Conservation (phyloP, 345 rosid species). For the Euphorbia peplus region DNA sequence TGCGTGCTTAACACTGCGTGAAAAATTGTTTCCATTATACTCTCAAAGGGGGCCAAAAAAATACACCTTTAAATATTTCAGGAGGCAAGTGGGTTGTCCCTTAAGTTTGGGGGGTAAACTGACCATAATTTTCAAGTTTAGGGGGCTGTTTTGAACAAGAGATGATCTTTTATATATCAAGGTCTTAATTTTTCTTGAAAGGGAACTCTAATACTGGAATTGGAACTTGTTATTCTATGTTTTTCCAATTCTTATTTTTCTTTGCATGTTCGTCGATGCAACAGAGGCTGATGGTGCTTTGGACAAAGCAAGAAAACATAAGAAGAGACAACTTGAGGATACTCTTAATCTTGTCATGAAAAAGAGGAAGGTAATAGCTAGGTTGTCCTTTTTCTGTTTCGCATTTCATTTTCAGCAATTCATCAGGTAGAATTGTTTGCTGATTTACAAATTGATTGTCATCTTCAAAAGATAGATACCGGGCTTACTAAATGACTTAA, state of each 20-base stretch:
- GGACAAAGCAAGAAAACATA: slow-evolving; percentile 99
- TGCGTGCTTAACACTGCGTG: too few species aligned
- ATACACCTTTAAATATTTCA: too few species aligned
- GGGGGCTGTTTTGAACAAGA: too few species aligned
- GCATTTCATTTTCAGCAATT: neutral
- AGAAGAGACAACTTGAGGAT: slow-evolving; percentile 98
- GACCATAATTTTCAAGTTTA: too few species aligned
- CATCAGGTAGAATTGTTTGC: slow-evolving; percentile 4
- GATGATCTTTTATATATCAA: too few species aligned
- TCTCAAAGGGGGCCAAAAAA: too few species aligned
- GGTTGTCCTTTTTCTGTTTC: neutral
- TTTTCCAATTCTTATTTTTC: slow-evolving; percentile 14
- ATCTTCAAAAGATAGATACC: neutral
- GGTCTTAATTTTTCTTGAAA: too few species aligned
- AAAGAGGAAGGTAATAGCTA: slow-evolving; percentile 77
- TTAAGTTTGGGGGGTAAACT: too few species aligned
- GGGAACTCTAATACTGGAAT: too few species aligned
- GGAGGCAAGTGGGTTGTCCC: too few species aligned
- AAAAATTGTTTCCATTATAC: too few species aligned
- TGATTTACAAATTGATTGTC: neutral
- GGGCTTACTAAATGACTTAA: neutral
- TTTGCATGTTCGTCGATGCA: slow-evolving; percentile 27
- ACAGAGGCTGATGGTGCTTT: slow-evolving; percentile 98
- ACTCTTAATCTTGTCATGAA: slow-evolving; percentile 82
- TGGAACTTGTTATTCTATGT: neutral